Conservation (phyloP, 805 yeast genomes). For the Nakazawaea siamensis region DNA sequence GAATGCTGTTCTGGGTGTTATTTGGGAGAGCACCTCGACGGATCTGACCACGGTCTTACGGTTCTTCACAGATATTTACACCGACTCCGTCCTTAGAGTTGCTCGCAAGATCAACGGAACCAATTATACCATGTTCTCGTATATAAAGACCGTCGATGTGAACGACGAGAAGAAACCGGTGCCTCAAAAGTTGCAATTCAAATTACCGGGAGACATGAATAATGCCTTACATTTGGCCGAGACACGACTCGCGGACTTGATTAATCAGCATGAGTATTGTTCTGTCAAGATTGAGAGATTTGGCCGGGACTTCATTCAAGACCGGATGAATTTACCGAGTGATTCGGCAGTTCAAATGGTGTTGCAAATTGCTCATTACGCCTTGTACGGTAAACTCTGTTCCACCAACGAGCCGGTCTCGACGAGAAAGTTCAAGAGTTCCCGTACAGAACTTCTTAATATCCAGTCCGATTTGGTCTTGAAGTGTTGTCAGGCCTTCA, state of each 20-base stretch:
- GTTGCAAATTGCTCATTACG: slow-evolving; percentile 46
- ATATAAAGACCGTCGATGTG: slow-evolving; percentile 27
- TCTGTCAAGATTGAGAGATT: slow-evolving; percentile 22
- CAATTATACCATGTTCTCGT: slow-evolving; percentile 45
- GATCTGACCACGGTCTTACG: slow-evolving; percentile 51
- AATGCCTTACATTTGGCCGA: slow-evolving; percentile 47
- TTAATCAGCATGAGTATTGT: slow-evolving; percentile 48
- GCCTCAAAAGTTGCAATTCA: slow-evolving; percentile 23
- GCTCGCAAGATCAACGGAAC: slow-evolving; percentile 52
- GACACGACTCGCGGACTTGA: slow-evolving; percentile 49
- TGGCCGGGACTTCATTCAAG: slow-evolving; percentile 26
- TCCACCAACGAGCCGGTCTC: slow-evolving; percentile 42
- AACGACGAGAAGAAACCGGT: slow-evolving; percentile 27
- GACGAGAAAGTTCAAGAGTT: slow-evolving; percentile 57
- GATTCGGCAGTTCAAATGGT: slow-evolving; percentile 46
- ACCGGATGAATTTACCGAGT: slow-evolving; percentile 32
- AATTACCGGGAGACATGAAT: slow-evolving; percentile 35
- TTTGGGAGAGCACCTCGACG: slow-evolving; percentile 51
- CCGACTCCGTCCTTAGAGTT: slow-evolving; percentile 47
- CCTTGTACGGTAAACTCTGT: slow-evolving; percentile 41
- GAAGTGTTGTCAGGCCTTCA: slow-evolving; percentile 52
- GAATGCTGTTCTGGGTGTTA: slow-evolving; percentile 51
- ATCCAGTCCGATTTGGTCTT: slow-evolving; percentile 48
- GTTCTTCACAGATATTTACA: slow-evolving; percentile 48
- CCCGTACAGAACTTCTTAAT: slow-evolving; percentile 64